Percentiles rank a stretch among this genome's conserved stretches.
Conservation (phyloP, 1,284 basidiomycete genomes). For the Sanguinoderma infundibulare region DNA sequence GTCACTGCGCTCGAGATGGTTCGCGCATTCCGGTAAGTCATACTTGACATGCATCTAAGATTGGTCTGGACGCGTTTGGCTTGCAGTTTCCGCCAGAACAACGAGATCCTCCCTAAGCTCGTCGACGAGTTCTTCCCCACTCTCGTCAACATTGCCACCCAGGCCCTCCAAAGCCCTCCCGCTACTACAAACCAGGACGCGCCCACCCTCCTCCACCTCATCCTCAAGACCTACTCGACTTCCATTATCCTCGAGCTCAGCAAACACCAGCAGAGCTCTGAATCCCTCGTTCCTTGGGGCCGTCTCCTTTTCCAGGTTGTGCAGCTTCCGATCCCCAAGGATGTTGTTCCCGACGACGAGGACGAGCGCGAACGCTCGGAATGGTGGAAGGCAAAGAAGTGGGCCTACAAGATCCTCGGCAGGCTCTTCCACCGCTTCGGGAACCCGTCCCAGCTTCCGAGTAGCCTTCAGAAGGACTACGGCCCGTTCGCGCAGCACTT, state of each 20-base stretch:
- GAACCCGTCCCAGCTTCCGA: slow-evolving; percentile 83
- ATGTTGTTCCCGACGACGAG: slow-evolving; percentile 69
- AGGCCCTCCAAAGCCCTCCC: slow-evolving; percentile 66
- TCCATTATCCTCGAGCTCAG: slow-evolving; percentile 76
- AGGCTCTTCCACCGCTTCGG: slow-evolving; percentile 82
- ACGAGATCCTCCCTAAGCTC: slow-evolving; percentile 61
- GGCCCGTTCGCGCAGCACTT: slow-evolving; percentile 78
- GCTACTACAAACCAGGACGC: slow-evolving; percentile 64
- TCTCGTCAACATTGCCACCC: slow-evolving; percentile 69
- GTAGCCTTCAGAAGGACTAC: slow-evolving; percentile 71
- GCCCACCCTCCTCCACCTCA: slow-evolving; percentile 79
- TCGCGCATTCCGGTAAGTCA: slow-evolving; percentile 64
- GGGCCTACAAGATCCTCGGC: slow-evolving; percentile 80
- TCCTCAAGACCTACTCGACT: slow-evolving; percentile 83
- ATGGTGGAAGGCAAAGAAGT: slow-evolving; percentile 92
- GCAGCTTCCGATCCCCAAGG: slow-evolving; percentile 67
- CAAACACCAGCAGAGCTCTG: slow-evolving; percentile 71
- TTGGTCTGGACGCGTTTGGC: background rate
- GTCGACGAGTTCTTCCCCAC: slow-evolving; percentile 72
- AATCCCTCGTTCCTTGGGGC: slow-evolving; percentile 85
- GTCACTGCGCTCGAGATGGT: slow-evolving; percentile 76
- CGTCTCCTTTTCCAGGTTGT: slow-evolving; percentile 80
- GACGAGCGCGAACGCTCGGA: slow-evolving; percentile 78
- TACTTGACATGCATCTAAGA: background rate
- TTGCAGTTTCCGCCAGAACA: slow-evolving; percentile 68